phyloP scores from a whole-genome alignment of 2,329 filamentous ascomycete species.

The Fusarium succisae region DNA sequence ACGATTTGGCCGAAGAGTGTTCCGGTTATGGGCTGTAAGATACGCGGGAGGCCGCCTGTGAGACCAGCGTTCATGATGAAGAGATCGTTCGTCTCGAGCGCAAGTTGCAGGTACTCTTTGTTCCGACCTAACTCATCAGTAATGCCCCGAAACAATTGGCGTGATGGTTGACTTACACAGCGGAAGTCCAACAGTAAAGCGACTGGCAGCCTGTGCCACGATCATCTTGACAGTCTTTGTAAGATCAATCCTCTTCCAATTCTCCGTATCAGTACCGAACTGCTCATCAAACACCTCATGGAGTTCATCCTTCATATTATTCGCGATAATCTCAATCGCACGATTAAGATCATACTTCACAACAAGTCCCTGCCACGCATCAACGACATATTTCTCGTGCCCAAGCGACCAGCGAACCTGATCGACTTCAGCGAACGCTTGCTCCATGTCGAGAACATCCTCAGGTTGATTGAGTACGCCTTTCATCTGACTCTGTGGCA shows the following conservation, averaged over 20 bases:
- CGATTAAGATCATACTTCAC: conserved; percentile 50
- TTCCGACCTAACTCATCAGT: conserved; percentile 42
- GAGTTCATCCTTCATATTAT: conserved; percentile 49
- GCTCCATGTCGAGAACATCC: conserved; percentile 43
- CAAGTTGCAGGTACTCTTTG: conserved; percentile 46
- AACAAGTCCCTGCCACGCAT: conserved; percentile 49
- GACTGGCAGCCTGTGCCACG: conserved; percentile 44
- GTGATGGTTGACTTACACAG: conserved; percentile 39
- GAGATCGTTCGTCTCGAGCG: conserved; percentile 44
- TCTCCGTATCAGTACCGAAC: conserved; percentile 47
- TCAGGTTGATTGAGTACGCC: conserved; percentile 55
- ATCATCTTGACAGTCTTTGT: conserved; percentile 41
- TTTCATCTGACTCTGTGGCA: conserved; percentile 52
- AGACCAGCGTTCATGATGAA: conserved; percentile 48
- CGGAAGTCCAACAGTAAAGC: conserved; percentile 46
- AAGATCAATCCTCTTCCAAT: conserved; percentile 49
- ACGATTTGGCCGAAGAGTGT: conserved; percentile 37
- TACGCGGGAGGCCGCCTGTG: conserved; percentile 42
- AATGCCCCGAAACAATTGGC: rapidly evolving
- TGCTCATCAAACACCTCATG: conserved; percentile 46
- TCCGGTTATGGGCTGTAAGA: conserved; percentile 47
- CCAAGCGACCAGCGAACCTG: conserved; percentile 52
- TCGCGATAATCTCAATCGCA: conserved; percentile 47
- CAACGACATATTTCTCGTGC: conserved; percentile 44
- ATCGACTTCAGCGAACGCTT: conserved; percentile 52